Percentiles rank a stretch among this genome's conserved stretches.
phyloP scores from a whole-genome alignment of 768 basidiomycete species.

The Lactarius trivialis region DNA sequence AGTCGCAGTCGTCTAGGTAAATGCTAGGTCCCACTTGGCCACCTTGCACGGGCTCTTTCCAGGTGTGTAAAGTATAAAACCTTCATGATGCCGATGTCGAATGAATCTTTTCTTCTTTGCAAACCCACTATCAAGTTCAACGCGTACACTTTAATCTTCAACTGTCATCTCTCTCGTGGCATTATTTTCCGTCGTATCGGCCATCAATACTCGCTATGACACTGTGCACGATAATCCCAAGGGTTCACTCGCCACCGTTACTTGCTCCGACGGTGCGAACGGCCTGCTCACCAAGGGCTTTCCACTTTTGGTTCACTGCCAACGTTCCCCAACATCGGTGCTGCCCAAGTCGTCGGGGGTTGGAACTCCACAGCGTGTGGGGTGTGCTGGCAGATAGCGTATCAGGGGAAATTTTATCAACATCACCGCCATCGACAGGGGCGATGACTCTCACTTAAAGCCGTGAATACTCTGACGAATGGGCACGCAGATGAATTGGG shows the following conservation, averaged over 20 bases:
- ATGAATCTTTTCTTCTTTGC: neutral
- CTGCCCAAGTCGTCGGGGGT: slow-evolving; percentile 29
- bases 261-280: slow-evolving; percentile 32
- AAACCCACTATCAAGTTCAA: neutral
- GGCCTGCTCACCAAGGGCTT: slow-evolving; percentile 31
- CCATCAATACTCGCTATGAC: slow-evolving; percentile 28
- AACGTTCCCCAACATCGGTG: slow-evolving; percentile 31
- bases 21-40: neutral
- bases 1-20: no score
- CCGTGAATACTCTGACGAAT: slow-evolving; percentile 34
- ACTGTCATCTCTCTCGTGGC: slow-evolving; percentile 23
- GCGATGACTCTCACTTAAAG: slow-evolving; percentile 28
- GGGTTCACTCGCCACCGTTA: slow-evolving; percentile 23
- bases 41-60: neutral
- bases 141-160: neutral
- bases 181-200: slow-evolving; percentile 6
- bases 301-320: slow-evolving; percentile 32
- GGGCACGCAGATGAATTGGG: slow-evolving; percentile 40
- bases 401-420: slow-evolving; percentile 27
- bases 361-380: slow-evolving; percentile 31
- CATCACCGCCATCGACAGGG: slow-evolving; percentile 28
- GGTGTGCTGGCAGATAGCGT: slow-evolving; percentile 31
- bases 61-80: neutral
- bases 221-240: slow-evolving; percentile 28
- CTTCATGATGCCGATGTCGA: neutral